Base-by-base conservation (phyloP, 768 basidiomycete genomes). In the Hypholoma sublateritium region DNA sequence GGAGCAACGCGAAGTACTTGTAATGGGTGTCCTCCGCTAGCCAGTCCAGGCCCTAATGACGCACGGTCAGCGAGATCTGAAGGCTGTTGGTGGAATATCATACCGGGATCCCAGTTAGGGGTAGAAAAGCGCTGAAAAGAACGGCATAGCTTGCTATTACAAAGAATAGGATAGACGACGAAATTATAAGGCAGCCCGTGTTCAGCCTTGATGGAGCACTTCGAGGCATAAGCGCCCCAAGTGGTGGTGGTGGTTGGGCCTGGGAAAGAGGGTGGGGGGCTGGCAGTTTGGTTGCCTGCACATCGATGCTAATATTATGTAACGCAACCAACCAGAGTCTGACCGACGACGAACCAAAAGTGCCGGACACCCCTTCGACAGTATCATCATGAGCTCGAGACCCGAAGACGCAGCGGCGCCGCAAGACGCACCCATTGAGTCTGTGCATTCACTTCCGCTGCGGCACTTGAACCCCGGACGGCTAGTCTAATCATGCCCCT, bases 1-100 rank as follows among this genome's bases (percentile, higher is more conserved):
- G 76, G 37, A 97, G 73, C 11, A 95, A 72, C 28, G 73, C 65
- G 62, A 96, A 84, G 72, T 96, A 97, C 73, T 95, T 95, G 84
- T 96, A 96, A 68, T 97, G 92, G 21, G 77, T 83, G 74, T 96
- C 95, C 39, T 72, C 64, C 1, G 83, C 85, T 9, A 95, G 74
- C 50, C 72, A 64, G 67, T 88, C 85, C 57, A 93, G 72, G 17
- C 85, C 45, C 91, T 94, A 36, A 49, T 32, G 9, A 32, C 19
- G n/a, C 16, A 21, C 17, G 36, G 35, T 36, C 12, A 37, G 14
- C 22, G 2, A 34, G 9, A 12, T 28, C 11, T 14, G 13, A 7
- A 14, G 46, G 14, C 14, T 19, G 4, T 34, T 12, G 45, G 21
- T n/a, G 11, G 44, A 34, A 28, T 52, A 37, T 75, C 85, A 45